These are phyloP conservation scores for Globisporangium okanoganense DNA, from an alignment of 352 stramenopile species.

Conservation along the genomic window DNA sequence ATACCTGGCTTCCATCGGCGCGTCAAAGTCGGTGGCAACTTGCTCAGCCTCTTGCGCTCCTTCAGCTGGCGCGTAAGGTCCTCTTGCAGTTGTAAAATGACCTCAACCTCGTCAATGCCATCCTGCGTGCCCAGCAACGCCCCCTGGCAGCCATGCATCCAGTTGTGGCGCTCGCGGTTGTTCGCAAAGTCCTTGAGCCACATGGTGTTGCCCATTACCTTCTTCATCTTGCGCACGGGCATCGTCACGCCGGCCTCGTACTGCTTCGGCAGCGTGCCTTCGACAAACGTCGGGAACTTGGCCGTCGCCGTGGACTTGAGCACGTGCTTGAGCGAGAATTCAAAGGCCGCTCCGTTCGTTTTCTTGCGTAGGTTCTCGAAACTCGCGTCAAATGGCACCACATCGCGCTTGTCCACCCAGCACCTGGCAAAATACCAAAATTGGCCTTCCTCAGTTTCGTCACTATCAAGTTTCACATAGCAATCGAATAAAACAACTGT, in stretches of 20 bases:
- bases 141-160: conserved; percentile 23
- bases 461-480: background rate
- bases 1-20: background rate
- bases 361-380: conserved; percentile 31
- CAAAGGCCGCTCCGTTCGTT: conserved; percentile 35
- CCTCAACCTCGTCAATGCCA: background rate
- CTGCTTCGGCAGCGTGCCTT: conserved; percentile 37
- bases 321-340: conserved; percentile 30
- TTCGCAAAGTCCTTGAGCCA: conserved; percentile 45
- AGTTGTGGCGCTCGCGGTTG: conserved; percentile 36
- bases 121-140: background rate
- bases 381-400: conserved; percentile 33
- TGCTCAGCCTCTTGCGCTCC: background rate
- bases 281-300: conserved; percentile 49
- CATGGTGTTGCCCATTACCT: conserved; percentile 28
- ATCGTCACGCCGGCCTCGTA: conserved; percentile 22
- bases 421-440: conserved; percentile 23
- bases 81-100: conserved; percentile 7
- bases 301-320: conserved; percentile 38
- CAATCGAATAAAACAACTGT: conserved; percentile 1
- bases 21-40: background rate
- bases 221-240: conserved; percentile 38
- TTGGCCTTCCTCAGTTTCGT: background rate
- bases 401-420: conserved; percentile 41
- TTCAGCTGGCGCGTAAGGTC: background rate